A percentile compares a stretch with the other conserved stretches of the same genome.
Conservation (phyloP, 192 early-diverging fungal genomes). For the Coemansia sp. region DNA sequence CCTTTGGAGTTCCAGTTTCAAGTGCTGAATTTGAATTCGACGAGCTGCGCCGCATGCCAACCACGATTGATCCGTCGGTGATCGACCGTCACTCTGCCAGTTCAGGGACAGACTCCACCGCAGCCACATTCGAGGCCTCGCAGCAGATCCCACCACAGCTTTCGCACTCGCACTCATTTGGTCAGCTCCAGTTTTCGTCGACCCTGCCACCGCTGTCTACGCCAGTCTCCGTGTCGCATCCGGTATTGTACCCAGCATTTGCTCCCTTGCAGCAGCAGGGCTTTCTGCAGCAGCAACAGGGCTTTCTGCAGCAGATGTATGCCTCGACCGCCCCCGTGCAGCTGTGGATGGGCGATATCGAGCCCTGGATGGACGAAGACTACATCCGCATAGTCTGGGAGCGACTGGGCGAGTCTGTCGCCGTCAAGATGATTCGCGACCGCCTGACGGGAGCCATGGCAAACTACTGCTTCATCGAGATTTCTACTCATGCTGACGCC, state of each 20-base stretch:
- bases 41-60: slow-evolving; percentile 12
- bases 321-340: slow-evolving; percentile 22
- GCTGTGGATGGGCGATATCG: slow-evolving; percentile 92
- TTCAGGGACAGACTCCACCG: not conserved
- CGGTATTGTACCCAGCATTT: not conserved
- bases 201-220: not conserved
- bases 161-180: slow-evolving; percentile 2
- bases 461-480: slow-evolving; percentile 95
- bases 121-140: not conserved
- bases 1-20: slow-evolving; percentile 10
- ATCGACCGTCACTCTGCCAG: not conserved
- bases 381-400: slow-evolving; percentile 87
- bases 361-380: slow-evolving; percentile 97
- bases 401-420: slow-evolving; percentile 76
- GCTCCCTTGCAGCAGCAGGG: slow-evolving; percentile 3
- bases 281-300: slow-evolving; percentile 4
- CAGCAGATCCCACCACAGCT: slow-evolving; percentile 14
- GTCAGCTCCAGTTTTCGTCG: not conserved
- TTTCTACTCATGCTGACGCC: slow-evolving; percentile 65
- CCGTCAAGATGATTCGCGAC: slow-evolving; percentile 94
- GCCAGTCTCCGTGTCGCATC: not conserved
- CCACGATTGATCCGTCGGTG: slow-evolving; percentile 9
- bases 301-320: slow-evolving; percentile 1
- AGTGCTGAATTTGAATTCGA: slow-evolving; percentile 24
- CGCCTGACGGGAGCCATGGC: slow-evolving; percentile 73